These are phyloP conservation scores for Thermothelomyces thermophilus DNA, from an alignment of 2,329 filamentous ascomycete species.

Conservation along the genomic window DNA sequence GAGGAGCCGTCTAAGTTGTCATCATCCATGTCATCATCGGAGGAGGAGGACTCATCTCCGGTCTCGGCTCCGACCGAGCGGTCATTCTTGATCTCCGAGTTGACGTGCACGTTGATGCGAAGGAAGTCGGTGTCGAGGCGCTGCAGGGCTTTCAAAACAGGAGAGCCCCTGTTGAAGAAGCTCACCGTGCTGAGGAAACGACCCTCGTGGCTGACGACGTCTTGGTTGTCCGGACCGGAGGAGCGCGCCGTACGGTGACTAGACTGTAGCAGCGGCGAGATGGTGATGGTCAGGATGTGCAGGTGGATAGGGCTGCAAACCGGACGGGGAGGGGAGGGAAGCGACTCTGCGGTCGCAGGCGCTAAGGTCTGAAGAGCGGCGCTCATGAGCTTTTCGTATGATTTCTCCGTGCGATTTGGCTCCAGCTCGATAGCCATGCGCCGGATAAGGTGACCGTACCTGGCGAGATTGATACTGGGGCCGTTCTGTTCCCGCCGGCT, in stretches of 20 bases:
- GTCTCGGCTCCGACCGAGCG: not conserved
- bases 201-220: not conserved
- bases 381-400: constrained; percentile 22
- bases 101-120: constrained; percentile 20
- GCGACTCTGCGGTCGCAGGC: not conserved
- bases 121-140: constrained; percentile 20
- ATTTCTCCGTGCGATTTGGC: constrained; percentile 31
- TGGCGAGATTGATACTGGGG: constrained; percentile 29
- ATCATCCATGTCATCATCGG: constrained; percentile 3
- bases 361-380: constrained; percentile 14
- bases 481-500: constrained; percentile 1
- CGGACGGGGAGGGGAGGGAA: constrained; percentile 17
- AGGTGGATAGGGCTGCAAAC: constrained; percentile 23
- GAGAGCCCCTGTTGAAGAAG: constrained; percentile 6
- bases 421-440: constrained; percentile 39
- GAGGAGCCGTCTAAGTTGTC: not conserved
- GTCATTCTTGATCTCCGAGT: constrained; percentile 4
- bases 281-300: constrained; percentile 37
- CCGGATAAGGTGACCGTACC: constrained; percentile 36
- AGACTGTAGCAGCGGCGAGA: constrained; percentile 22
- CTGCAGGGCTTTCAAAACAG: constrained; percentile 15
- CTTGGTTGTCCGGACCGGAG: not conserved
- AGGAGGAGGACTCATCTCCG: not conserved
- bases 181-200: constrained; percentile 14
- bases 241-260: not conserved